Percentiles rank a stretch among this genome's conserved stretches.
These are phyloP conservation scores for Dioscorea dumetorum DNA, from an alignment of 106 monocot species.

Conservation along the genomic window DNA sequence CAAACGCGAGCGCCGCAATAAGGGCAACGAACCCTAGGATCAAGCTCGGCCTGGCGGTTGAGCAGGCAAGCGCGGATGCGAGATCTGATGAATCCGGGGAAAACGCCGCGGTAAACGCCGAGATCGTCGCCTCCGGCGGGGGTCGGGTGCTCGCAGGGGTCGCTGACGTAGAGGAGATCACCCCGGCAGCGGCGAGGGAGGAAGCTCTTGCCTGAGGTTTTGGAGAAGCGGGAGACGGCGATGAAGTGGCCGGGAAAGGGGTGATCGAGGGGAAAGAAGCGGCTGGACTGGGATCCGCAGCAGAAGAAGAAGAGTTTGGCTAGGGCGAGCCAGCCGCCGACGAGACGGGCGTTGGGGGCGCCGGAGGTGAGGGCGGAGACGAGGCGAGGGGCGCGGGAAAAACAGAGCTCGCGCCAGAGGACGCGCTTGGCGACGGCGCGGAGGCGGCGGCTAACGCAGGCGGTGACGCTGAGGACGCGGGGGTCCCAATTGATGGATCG, in stretches of 20 bases:
- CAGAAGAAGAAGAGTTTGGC: conserved; percentile 71
- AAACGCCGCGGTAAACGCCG: conserved; percentile 65
- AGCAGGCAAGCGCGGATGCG: conserved; percentile 47
- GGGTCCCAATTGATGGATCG: conserved; percentile 63
- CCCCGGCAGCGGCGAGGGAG: conserved; percentile 39
- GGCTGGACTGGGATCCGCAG: conserved; percentile 11
- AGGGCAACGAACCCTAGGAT: conserved; percentile 49
- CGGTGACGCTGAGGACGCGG: conserved; percentile 22
- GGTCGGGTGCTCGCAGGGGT: conserved; percentile 66
- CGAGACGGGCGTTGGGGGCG: conserved; percentile 3
- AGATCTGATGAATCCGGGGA: conserved; percentile 59
- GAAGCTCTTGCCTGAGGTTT: conserved; percentile 72
- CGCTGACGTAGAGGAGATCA: conserved; percentile 60
- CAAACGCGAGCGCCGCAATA: conserved; percentile 74
- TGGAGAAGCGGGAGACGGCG: conserved; percentile 50
- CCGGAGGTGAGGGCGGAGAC: conserved; percentile 21
- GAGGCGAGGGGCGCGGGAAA: conserved; percentile 56
- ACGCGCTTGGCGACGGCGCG: conserved; percentile 56
- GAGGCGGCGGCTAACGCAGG: conserved; percentile 57
- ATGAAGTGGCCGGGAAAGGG: conserved; percentile 28
- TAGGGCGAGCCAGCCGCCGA: conserved; percentile 48
- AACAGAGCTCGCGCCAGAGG: conserved; percentile 70
- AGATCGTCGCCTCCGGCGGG: conserved; percentile 35
- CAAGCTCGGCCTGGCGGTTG: conserved; percentile 37
- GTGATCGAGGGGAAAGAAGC: not conserved